Evolutionary conservation across 352 stramenopile genomes (phyloP).

Genomic region (Phytophthora cajani): DNA sequence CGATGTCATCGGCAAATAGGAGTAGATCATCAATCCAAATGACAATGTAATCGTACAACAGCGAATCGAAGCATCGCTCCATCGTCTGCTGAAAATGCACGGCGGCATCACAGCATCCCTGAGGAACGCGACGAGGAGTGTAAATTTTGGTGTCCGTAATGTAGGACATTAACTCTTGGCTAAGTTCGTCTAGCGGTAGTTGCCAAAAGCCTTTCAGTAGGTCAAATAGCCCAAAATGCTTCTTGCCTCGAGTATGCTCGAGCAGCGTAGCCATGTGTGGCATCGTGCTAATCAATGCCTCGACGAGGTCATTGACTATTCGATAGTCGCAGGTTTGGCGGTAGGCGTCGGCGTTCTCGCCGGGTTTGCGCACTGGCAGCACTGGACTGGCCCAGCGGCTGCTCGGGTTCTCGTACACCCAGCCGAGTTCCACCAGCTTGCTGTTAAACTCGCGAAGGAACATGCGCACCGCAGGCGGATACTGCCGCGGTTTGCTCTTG

Average conservation of each 20-base stretch:
- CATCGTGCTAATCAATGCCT: conserved; percentile 1
- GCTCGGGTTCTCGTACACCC: conserved; percentile 7
- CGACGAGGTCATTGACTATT: conserved; percentile 1
- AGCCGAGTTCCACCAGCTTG: conserved; percentile 11
- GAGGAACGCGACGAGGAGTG: conserved; percentile 22
- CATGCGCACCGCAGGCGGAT: not conserved
- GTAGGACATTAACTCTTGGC: conserved; percentile 21
- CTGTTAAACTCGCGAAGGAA: conserved; percentile 10
- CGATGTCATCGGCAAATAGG: conserved; percentile 18
- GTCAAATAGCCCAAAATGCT: conserved; percentile 19
- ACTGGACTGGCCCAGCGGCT: conserved; percentile 13
- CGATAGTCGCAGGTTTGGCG: conserved; percentile 3
- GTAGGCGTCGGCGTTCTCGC: not conserved
- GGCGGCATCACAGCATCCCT: conserved; percentile 11
- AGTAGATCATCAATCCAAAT: conserved; percentile 44
- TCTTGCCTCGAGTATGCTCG: conserved; percentile 2
- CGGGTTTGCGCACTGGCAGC: not conserved
- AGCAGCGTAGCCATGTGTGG: not conserved
- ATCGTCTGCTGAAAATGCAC: conserved; percentile 15
- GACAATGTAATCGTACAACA: conserved; percentile 18
- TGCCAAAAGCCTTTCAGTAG: conserved; percentile 14
- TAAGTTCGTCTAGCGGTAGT: not conserved
- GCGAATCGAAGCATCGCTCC: conserved; percentile 11
- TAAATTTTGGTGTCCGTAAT: conserved; percentile 27
- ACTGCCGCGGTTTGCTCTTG: conserved; percentile 6